Percentiles rank a stretch among this genome's conserved stretches.
These are phyloP conservation scores for Hyaloraphidium curvatum DNA, from an alignment of 192 early-diverging fungal species.

Conservation along the genomic window DNA sequence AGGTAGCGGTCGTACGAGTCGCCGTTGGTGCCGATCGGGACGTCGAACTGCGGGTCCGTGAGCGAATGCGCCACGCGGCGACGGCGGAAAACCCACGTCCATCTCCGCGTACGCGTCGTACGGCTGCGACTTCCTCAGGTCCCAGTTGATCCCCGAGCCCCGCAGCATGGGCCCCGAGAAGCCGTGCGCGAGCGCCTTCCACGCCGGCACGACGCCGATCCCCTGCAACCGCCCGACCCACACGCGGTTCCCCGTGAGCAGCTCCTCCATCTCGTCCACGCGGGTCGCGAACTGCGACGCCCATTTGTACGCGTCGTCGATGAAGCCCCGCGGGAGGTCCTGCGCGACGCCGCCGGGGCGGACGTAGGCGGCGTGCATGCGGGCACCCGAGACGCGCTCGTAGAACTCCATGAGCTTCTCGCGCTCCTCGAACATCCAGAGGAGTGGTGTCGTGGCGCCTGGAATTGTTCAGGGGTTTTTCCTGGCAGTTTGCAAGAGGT, in stretches of 20 bases:
- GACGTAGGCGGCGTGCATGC: constrained; percentile 94
- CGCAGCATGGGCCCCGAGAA: constrained; percentile 93
- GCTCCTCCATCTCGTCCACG: constrained; percentile 87
- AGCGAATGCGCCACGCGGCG: constrained; percentile 45
- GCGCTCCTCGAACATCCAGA: constrained; percentile 99
- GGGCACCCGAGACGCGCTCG: constrained; percentile 93
- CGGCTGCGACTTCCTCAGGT: constrained; percentile 78
- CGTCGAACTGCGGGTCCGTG: constrained; percentile 90
- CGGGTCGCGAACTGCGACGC: constrained; percentile 71
- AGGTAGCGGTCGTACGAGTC: constrained; percentile 86
- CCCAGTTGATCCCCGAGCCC: constrained; percentile 81
- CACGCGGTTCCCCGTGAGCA: constrained; percentile 81
- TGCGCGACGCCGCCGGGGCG: constrained; percentile 87
- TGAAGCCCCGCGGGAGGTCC: constrained; percentile 77
- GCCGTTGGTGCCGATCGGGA: constrained; percentile 84
- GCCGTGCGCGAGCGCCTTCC: constrained; percentile 78
- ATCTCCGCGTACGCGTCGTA: constrained; percentile 48
- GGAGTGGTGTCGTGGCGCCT: constrained; percentile 93
- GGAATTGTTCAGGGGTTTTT: no score
- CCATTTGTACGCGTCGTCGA: constrained; percentile 95
- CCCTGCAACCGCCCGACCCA: constrained; percentile 78
- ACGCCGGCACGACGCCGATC: constrained; percentile 66
- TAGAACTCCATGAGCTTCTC: constrained; percentile 99
- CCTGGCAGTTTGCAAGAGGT: no score
- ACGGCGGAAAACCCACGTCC: not conserved